Evolutionary conservation across 805 yeast species (phyloP).

Genomic region (Nakazawaea ishiwadae): DNA sequence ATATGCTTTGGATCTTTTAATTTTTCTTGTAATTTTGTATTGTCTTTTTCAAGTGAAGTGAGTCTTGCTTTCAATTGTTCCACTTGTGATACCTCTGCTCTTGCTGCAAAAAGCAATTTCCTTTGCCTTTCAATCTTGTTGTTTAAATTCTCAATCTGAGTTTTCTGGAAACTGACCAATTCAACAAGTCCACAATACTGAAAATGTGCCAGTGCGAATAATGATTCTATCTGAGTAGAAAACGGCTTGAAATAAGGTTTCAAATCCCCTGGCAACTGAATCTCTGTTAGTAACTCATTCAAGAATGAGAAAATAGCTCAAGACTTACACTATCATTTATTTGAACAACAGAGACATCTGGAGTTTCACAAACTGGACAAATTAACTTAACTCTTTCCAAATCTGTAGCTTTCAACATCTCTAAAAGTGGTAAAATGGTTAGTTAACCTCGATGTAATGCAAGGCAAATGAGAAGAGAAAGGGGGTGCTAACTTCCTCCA

Average conservation of each 20-base stretch:
- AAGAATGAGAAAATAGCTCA: not conserved
- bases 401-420: constrained; percentile 4
- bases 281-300: not conserved
- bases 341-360: constrained; percentile 12
- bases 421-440: not conserved
- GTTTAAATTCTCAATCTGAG: constrained; percentile 5
- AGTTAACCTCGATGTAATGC: not conserved
- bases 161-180: constrained; percentile 6
- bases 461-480: not conserved
- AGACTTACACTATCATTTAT: constrained; percentile 12
- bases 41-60: not conserved
- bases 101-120: constrained; percentile 15
- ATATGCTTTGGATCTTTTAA: not conserved
- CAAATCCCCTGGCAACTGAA: constrained; percentile 14
- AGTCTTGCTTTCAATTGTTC: constrained; percentile 9
- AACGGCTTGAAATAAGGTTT: constrained; percentile 16
- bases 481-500: constrained; percentile 11
- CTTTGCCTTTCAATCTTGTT: constrained; percentile 10
- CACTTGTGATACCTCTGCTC: constrained; percentile 12
- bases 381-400: constrained; percentile 4
- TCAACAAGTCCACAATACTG: constrained; percentile 15
- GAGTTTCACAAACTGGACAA: constrained; percentile 14
- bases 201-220: constrained; percentile 16
- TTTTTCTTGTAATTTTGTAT: not conserved
- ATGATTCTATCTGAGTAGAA: constrained; percentile 15